Base-by-base conservation (phyloP, 1,139 yeast genomes). In the Magnusiomyces ingens region DNA sequence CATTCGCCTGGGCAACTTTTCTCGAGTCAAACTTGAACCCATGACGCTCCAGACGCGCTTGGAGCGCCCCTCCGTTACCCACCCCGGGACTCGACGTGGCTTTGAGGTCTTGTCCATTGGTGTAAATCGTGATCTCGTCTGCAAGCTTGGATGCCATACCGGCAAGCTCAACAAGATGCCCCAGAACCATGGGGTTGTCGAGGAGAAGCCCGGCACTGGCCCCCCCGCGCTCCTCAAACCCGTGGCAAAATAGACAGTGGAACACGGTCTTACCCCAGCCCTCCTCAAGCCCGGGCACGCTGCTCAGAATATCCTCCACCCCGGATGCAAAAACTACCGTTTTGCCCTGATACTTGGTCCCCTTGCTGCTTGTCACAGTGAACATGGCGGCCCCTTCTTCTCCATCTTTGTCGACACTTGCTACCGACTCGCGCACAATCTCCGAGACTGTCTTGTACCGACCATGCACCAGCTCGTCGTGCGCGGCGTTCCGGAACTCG, bases 171-270 rank as follows among this genome's bases (percentile, higher is more conserved):
- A 26, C 47, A 44, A 44, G 29, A 13, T 44, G 11, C 2, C 17
- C 5, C 17, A 44, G 15, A 5, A 44, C 37, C 32, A 26, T 26
- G 8, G 32, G 32, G 8, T 26, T 26, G 32, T 26, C 32, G 8
- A 26, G 32, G 8, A 44, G 21, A 26, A 44, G n/a, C 2, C 47
- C 47, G 21, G 47, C 47, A 26, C 36, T 22, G 12, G 47, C 36
- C 11, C 36, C 15, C 6, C 35, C 35, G 6, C 37, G 15, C 21
- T 44, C 47, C 10, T 44, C 47, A 44, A 44, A 44, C 12, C 47
- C 47, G n/a, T 44, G 47, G 37, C 47, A 44, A 18, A 44, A 44
- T 35, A 44, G 19, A 35, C 47, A 44, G n/a, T 44, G 47, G 19
- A 44, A 44, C 10, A 44, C 29, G 19, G 21, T 44, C 19, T 44